Evolutionary conservation across 2,329 filamentous ascomycete species (phyloP), one percentile per base, ranked within the genome.

Genomic region (Stagonosporopsis vannaccii): DNA sequence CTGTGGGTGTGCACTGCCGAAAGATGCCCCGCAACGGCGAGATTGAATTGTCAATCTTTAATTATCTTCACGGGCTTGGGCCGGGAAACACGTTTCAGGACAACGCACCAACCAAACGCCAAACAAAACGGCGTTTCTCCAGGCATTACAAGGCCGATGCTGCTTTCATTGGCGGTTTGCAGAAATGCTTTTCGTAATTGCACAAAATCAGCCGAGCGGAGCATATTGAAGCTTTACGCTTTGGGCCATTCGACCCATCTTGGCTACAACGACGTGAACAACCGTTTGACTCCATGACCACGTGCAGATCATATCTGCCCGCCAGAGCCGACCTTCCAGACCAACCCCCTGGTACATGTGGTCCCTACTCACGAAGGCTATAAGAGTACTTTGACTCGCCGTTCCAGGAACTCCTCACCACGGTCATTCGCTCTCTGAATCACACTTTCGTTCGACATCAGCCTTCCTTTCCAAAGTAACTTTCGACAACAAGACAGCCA

Each of bases 41-140:
- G 61, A 68, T 70, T 67, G 61, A 65, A 59, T 60, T 52, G 56
- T 64, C 44, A 60, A 58, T 52, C 42, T 61, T 67, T 58, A 42
- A 60, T 68, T 67, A 54, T 63, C 58, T 39, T 55, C 56, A 61
- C 63, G 46, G 59, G 41, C 63, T 56, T 59, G 45, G 53, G 12
- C 59, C 46, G 33, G 52, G 44, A 40, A 33, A n/a, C n/a, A 37
- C 33, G 66, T 70, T 68, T 70, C 63, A 66, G 54, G 43, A 41
- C 30, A 20, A 32, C 15, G 37, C 47, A 36, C 66, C 56, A 68
- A 66, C 61, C 60, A 65, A 7, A 30, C 4, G 11, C 3, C 12
- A 26, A 13, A 5, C 17, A 25, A 11, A 13, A 40, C 22, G 9
- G 19, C 26, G 26, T 36, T 37, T 3, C 48, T 23, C 28, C 30